phyloP scores from a whole-genome alignment of 306 rosid genomes.

The Prunus campanulata region DNA sequence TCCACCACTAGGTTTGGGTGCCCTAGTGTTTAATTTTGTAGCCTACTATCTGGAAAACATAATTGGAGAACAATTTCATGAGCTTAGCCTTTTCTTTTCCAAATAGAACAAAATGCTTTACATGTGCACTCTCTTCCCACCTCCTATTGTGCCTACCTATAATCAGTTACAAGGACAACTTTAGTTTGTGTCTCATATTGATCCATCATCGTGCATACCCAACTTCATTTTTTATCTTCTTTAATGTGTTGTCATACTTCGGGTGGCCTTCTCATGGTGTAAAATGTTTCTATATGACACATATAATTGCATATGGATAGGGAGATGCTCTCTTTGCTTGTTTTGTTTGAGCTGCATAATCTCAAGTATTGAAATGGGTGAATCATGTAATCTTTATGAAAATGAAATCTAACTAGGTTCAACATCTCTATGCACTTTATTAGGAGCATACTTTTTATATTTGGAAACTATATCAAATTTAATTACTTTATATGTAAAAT shows the following conservation, averaged over 20 bases:
- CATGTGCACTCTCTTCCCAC: not conserved
- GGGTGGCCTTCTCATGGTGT: not conserved
- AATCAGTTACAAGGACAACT: conserved; percentile 4
- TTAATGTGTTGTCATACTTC: not conserved
- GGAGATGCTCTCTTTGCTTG: conserved; percentile 8
- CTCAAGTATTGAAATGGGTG: not conserved
- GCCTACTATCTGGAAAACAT: conserved; percentile 15
- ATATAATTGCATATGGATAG: not conserved
- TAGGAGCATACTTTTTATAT: not conserved
- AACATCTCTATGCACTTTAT: conserved; percentile 2
- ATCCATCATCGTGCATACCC: conserved; percentile 12
- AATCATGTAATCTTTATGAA: not conserved
- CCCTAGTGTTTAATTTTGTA: not conserved
- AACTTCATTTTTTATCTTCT: conserved; percentile 26
- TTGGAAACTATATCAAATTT: not conserved
- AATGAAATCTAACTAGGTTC: conserved; percentile 2
- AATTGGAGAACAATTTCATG: conserved; percentile 8
- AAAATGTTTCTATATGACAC: not conserved
- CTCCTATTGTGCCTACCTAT: conserved; percentile 9
- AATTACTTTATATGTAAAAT: not conserved
- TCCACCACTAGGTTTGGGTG: conserved; percentile 27
- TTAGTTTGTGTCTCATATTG: conserved; percentile 23
- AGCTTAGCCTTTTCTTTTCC: conserved; percentile 6
- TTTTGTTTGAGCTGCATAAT: not conserved
- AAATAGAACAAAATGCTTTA: not conserved